A percentile compares a stretch with the other conserved stretches of the same genome.
Evolutionary conservation across 139 green algal species (phyloP).

Genomic region (Chara braunii): DNA sequence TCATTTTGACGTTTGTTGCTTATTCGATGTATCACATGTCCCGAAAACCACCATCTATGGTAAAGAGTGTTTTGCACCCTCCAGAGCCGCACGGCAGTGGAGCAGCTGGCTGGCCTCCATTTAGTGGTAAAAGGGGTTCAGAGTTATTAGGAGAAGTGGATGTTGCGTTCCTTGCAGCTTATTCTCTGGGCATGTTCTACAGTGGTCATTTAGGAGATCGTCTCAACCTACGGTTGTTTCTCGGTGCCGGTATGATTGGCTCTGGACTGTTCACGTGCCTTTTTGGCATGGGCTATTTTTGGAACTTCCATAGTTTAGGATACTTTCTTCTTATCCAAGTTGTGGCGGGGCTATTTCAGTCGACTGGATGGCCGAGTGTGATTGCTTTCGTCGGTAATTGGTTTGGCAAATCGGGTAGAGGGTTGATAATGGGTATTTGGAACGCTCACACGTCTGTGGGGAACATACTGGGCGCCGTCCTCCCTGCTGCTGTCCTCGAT

Average conservation of each 20-base stretch:
- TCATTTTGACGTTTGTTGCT: constrained; percentile 78
- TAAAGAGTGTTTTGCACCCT: constrained; percentile 60
- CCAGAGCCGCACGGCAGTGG: no score
- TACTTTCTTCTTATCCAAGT: constrained; percentile 73
- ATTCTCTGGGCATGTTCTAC: constrained; percentile 84
- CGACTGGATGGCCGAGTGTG: constrained; percentile 86
- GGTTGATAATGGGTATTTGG: constrained; percentile 90
- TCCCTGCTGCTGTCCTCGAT: constrained; percentile 53
- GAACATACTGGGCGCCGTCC: constrained; percentile 80
- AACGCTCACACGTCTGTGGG: constrained; percentile 87
- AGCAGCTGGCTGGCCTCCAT: constrained; percentile 66
- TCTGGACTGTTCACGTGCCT: constrained; percentile 61
- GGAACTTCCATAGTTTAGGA: constrained; percentile 63
- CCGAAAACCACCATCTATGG: constrained; percentile 78
- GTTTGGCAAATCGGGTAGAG: constrained; percentile 82
- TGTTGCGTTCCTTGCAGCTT: constrained; percentile 76
- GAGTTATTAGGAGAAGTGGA: constrained; percentile 69
- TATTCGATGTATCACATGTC: constrained; percentile 81
- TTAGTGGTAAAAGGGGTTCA: constrained; percentile 63
- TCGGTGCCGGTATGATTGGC: constrained; percentile 73
- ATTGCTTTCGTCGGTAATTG: constrained; percentile 90
- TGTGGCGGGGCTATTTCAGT: constrained; percentile 72
- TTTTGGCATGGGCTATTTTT: constrained; percentile 78
- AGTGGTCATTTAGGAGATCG: constrained; percentile 75
- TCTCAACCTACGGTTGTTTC: constrained; percentile 76